These are phyloP conservation scores for Pezicula rhizophila DNA, from an alignment of 2,329 filamentous ascomycete species.

Conservation along the genomic window DNA sequence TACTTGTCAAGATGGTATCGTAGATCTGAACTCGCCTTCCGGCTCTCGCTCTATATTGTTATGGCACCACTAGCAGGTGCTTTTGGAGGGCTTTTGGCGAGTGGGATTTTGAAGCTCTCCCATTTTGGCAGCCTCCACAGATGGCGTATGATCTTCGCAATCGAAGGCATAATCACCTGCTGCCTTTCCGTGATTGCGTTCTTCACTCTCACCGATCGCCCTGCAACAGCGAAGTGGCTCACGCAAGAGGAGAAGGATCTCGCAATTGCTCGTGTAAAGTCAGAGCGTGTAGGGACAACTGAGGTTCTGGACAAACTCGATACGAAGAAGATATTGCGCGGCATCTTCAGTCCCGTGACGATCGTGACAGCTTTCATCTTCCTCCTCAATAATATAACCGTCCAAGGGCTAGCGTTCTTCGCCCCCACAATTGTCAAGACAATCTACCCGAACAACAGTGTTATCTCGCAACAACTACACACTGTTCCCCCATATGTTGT, in stretches of 20 bases:
- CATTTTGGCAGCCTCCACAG: slow-evolving; percentile 41
- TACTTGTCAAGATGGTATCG: slow-evolving; percentile 69
- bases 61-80: slow-evolving; percentile 66
- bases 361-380: slow-evolving; percentile 51
- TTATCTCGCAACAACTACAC: slow-evolving; percentile 50
- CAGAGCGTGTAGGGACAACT: slow-evolving; percentile 55
- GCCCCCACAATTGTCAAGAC: slow-evolving; percentile 63
- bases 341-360: slow-evolving; percentile 58
- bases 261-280: slow-evolving; percentile 59
- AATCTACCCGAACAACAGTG: slow-evolving; percentile 55
- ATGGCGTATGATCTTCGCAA: slow-evolving; percentile 65
- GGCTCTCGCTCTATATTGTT: slow-evolving; percentile 63
- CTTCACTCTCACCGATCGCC: slow-evolving; percentile 59
- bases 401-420: slow-evolving; percentile 66
- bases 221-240: slow-evolving; percentile 62
- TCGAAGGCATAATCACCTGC: slow-evolving; percentile 62
- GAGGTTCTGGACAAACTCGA: slow-evolving; percentile 58
- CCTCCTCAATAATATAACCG: slow-evolving; percentile 57
- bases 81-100: slow-evolving; percentile 63
- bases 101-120: slow-evolving; percentile 56
- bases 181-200: slow-evolving; percentile 52
- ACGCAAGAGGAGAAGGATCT: slow-evolving; percentile 58
- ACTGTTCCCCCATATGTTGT: slow-evolving; percentile 48
- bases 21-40: slow-evolving; percentile 61
- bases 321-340: slow-evolving; percentile 48